Base-by-base conservation (phyloP, 2,329 filamentous ascomycete genomes). In the Trichophyton equinum region DNA sequence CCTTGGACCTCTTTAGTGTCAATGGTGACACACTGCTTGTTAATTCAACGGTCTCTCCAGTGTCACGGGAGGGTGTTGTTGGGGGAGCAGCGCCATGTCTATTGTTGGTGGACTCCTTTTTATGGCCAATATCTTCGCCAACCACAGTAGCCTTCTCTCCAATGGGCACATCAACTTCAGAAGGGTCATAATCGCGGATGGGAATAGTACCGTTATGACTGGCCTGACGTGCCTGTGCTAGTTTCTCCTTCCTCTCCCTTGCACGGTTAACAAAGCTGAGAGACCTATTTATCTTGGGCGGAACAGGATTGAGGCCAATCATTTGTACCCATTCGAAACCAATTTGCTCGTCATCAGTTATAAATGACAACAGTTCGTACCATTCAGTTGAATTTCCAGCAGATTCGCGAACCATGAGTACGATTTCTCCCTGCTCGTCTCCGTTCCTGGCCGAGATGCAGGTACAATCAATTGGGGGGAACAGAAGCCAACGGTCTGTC, bases 261-360 rank as follows among this genome's bases (percentile, higher is more conserved):
- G 71, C 71, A 55, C 72, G 72, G 58, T 73, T 72, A 66, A 79
- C 71, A 67, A 84, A 82, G 70, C 78, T 81, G 62, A 78, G 77
- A 58, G 77, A 77, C 65, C 80, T 77, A 60, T 78, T 77, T 33
- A 86, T 77, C 44, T 77, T 76, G 46, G 85, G 84, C 22, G 84
- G 84, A 38, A 85, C 75, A 30, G 86, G 86, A 38, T 78, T 77
- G 33, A 82, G 73, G n/a, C 84, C 84, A n/a, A 97, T 76, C 74
- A 96, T 89, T 44, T 88, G 82, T 42, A 96, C 78, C 94, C 94
- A 99, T 73, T 97, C 94, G 15, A 82, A 76, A 4, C 87, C 85
- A 62, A 91, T 85, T 61, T 89, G 85, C 64, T 91, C 86, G 69
- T 89, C 84, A 59, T 91, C 86, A 2, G 88, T 84, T 8, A 80